Evolutionary conservation across 257 asterid species (phyloP).

Genomic region (Paraleonurus japonicus): DNA sequence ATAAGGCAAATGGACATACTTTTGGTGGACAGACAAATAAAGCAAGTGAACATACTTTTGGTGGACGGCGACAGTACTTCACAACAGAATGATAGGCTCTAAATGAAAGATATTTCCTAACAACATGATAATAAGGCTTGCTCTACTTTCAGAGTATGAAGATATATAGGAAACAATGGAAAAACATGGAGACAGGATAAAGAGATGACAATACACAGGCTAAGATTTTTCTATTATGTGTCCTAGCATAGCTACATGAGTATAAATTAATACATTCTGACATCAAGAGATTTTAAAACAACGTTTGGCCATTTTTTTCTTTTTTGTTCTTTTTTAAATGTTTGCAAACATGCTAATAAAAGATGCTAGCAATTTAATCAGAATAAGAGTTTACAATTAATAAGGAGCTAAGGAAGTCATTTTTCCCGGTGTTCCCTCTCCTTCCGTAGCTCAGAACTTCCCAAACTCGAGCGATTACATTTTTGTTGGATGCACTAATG

Average conservation of each 20-base stretch:
- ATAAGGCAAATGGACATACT: no score
- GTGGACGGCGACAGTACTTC: no score
- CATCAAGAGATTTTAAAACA: not conserved
- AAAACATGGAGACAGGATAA: not conserved
- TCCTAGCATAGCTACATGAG: not conserved
- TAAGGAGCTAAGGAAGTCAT: not conserved
- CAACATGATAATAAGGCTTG: not conserved
- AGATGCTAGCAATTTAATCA: not conserved
- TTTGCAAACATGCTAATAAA: not conserved
- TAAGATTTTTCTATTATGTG: not conserved
- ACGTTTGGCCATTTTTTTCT: no score
- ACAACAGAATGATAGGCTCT: not conserved
- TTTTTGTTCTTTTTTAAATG: not conserved
- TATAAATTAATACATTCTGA: not conserved
- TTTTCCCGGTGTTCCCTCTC: not conserved
- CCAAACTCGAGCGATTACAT: not conserved
- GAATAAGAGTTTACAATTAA: not conserved
- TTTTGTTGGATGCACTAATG: not conserved
- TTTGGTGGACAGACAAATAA: no score
- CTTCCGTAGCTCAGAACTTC: not conserved
- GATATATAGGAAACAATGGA: not conserved
- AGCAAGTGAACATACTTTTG: no score
- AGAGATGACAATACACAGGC: not conserved
- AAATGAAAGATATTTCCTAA: not conserved
- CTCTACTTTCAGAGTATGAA: not conserved